Base-by-base conservation (phyloP, 257 asterid species). In the Fraxinus anomala region DNA sequence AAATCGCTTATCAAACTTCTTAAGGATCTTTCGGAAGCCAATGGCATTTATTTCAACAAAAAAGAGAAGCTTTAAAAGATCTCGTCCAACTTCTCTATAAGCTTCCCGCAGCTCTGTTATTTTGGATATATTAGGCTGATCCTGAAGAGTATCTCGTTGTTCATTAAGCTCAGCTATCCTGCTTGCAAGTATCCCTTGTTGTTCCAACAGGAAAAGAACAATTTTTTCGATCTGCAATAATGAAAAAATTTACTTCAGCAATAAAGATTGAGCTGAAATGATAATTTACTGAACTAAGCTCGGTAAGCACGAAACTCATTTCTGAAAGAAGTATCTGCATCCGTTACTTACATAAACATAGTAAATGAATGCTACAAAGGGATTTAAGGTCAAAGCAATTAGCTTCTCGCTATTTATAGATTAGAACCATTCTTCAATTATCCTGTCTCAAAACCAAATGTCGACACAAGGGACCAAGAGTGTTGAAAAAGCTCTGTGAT, bases 1-100 rank as follows among this genome's bases (percentile, higher is more conserved):
- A 79, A 95, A 86, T 74, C 98, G 87, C 89, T 95, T 95, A 83
- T 95, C 99, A 75, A 93, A 90, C 87, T 95, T 95, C 91, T 95
- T 95, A 59, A 95, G 97, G 86, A 96, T 93, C 88, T 96, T 93
- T 77, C 98, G 86, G 49, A 96, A 79, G 63, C 99, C 99, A 84
- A 91, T 82, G 81, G 97, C 99, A 81, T 96, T 96, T 79, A 92
- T 84, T 85, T 96, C 99, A 39, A 96, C 91, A 37, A 93, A 96
- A 85, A 86, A 89, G 66, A 96, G 96, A 79, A 96, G 99, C 85
- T 88, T 89, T 67, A 92, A 80, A 61, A 96, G 99, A 83, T 93
- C 97, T 73, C 89, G 91, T 21, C 97, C 99, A 36, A 91, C 97
- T 59, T 73, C 92, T 85, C 97, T 86, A 82, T 96, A 96, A 79